Evolutionary conservation across 2,329 filamentous ascomycete genomes (phyloP), one percentile per base, ranked within the genome.

Genomic region (Pezicula rhizophila): DNA sequence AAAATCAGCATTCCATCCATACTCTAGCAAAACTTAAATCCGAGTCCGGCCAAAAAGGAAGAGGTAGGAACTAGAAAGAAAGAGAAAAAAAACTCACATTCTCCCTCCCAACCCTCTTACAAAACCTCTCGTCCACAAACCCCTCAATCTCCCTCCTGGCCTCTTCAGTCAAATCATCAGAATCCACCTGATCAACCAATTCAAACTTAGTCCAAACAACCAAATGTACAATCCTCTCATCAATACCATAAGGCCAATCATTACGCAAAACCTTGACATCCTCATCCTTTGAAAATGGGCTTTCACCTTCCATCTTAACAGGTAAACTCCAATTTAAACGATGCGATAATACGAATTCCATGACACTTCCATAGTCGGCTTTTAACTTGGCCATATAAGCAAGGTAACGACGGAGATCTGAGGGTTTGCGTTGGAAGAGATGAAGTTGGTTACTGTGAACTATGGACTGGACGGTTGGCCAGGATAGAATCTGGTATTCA

Each of bases 181-280:
- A 70, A 12, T 49, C 61, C 4, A 69, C 66, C 58, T 93, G 84
- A 49, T 90, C 86, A 46, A 82, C 76, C 20, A 96, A 72, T 42
- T 78, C 75, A 61, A 95, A 96, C 67, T 95, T 95, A 44, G 87
- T 91, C 91, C 90, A 96, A 14, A 95, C 81, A 10, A 95, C 87
- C 2, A 96, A 73, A 62, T 96, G 90, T 15, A 87, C 77, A 55
- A 95, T 90, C 42, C 78, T 75, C 40, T 72, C 63, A 57, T 92
- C 87, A 45, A 95, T 74, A 0, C 88, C 89, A 60, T 96, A 96
- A 1, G 90, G 90, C 87, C 89, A 96, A 73, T 96, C 90, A 63
- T 96, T 96, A 69, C 79, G 80, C 38, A 95, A 67, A 45, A 95
- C 82, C 64, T 81, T 88, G 60, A 84, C 70, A 61, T 93, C 85